Conservation (phyloP, 306 rosid genomes). For the Casuarina cunninghamiana region DNA sequence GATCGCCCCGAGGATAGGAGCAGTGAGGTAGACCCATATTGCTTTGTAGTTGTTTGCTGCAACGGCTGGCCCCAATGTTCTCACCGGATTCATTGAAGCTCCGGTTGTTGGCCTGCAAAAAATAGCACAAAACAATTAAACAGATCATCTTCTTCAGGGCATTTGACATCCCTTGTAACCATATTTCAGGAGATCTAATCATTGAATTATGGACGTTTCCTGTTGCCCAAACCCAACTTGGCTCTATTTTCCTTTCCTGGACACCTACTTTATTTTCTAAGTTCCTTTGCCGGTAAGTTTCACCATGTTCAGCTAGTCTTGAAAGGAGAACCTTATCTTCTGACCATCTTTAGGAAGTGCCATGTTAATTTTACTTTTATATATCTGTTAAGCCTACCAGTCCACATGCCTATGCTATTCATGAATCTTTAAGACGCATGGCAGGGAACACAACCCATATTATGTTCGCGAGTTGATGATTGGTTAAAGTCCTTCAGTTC, state of each 20-base stretch:
- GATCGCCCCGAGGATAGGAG: constrained; percentile 81
- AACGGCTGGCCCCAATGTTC: constrained; percentile 87
- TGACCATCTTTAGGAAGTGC: background rate
- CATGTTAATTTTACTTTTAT: background rate
- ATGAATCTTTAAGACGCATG: too few species aligned
- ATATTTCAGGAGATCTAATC: too few species aligned
- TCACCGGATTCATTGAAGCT: constrained; percentile 88
- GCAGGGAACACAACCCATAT: background rate
- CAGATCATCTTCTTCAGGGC: background rate
- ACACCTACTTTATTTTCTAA: too few species aligned
- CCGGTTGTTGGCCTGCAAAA: constrained; percentile 64
- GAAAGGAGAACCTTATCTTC: background rate
- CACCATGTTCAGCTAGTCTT: too few species aligned
- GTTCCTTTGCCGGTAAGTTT: background rate
- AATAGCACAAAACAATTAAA: background rate
- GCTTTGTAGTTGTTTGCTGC: constrained; percentile 75
- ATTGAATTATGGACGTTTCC: too few species aligned
- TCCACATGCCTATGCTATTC: background rate
- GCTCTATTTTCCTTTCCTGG: background rate
- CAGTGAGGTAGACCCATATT: constrained; percentile 81
- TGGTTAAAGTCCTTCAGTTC: background rate
- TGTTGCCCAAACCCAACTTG: background rate
- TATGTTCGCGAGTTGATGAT: background rate
- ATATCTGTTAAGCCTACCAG: background rate
- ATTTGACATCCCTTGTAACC: background rate